phyloP scores from a whole-genome alignment of 208 protist genomes.

The Leishmania tarentolae region DNA sequence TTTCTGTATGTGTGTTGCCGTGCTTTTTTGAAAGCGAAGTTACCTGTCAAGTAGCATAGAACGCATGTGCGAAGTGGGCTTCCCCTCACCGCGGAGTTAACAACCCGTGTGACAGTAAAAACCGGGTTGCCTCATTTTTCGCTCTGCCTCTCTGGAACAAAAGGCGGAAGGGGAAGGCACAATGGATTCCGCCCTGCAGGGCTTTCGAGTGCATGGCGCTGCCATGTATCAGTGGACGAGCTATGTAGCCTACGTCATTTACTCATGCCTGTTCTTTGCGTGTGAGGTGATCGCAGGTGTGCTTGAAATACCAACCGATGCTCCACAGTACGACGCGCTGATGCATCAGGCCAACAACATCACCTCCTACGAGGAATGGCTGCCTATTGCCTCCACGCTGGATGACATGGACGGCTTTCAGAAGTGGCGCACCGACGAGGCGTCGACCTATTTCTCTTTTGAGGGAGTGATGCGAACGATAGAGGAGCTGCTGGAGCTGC shows the following conservation, averaged over 20 bases:
- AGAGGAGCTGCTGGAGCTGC: conserved; percentile 46
- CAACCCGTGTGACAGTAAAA: neutral
- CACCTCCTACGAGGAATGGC: conserved; percentile 52
- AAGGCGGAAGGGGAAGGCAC: neutral
- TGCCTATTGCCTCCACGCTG: conserved; percentile 41
- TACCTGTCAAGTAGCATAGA: neutral
- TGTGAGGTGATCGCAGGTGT: conserved; percentile 52
- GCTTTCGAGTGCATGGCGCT: conserved; percentile 9
- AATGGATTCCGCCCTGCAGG: conserved; percentile 12
- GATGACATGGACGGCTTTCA: conserved; percentile 64
- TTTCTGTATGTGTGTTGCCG: neutral
- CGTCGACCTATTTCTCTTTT: conserved; percentile 43
- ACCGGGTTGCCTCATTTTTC: neutral
- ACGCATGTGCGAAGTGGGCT: neutral
- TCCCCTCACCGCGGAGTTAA: neutral
- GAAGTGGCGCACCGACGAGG: conserved; percentile 45
- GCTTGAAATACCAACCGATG: conserved; percentile 41
- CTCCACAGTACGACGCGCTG: conserved; percentile 36
- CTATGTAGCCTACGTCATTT: conserved; percentile 30
- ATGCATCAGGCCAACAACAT: conserved; percentile 18
- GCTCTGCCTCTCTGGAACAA: neutral
- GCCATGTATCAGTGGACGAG: conserved; percentile 16
- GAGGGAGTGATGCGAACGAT: conserved; percentile 48
- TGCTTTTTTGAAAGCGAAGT: neutral
- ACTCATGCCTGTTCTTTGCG: conserved; percentile 25